Base-by-base conservation (phyloP, 257 asterid genomes). In the Nicotiana knightiana region DNA sequence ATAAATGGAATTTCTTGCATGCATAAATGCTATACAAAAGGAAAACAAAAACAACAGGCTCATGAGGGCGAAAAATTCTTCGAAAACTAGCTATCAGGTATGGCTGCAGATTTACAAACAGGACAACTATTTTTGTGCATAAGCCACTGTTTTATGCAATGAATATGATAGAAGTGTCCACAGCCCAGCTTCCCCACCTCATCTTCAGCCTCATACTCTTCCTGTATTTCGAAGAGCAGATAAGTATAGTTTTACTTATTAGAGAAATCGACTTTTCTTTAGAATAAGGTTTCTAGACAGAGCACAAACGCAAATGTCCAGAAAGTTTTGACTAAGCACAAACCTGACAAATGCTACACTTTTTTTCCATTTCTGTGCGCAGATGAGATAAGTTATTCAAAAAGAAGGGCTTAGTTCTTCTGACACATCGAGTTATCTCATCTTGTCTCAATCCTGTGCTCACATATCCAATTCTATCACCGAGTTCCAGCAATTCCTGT, bases 341-440 rank as follows among this genome's bases (percentile, higher is more conserved):
- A 85, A 95, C 98, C 97, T 93, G 98, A 89, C 98, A 95, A 79
- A 95, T 89, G 83, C 94, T 92, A 94, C 97, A 95, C 77, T 87
- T 91, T 82, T 78, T 88, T 84, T 92, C 97, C 82, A 33, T 70
- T 73, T 88, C 93, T 0, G 91, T 65, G 17, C 81, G 82, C 9
- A 85, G 75, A 85, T 88, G 88, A 61, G 84, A 26, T 24, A 83
- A 76, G 83, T 84, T 80, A 24, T 83, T 85, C 39, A 83, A 54
- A 33, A 64, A 35, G 0, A 88, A 84, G 28, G 85, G 84, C 67
- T 90, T 92, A 10, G 84, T 84, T 83, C 84, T 95, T 86, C 90
- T 88, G 82, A 95, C 83, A 76, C 96, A 92, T 57, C 81, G 82
- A 80, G 86, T 68, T 79, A 95, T 91, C 82, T 92, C 94, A 48